These are phyloP conservation scores for Microbotryum lychnidis-dioicae DNA, from an alignment of 1,284 basidiomycete genomes.

Conservation along the genomic window DNA sequence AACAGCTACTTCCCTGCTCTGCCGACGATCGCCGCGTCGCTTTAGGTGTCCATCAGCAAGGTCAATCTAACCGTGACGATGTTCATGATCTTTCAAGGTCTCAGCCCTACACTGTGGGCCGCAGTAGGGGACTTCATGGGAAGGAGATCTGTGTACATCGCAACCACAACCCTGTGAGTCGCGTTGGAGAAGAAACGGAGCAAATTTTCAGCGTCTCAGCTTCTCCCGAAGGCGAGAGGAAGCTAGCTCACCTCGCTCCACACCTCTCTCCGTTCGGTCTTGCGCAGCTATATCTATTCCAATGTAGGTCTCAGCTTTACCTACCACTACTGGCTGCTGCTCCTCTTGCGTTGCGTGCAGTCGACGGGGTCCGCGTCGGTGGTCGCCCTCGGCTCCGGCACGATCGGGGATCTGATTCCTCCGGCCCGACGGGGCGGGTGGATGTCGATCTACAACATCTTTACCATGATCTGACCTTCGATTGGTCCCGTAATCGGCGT, in stretches of 20 bases:
- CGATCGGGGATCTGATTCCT: constrained; percentile 32
- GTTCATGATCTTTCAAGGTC: constrained; percentile 50
- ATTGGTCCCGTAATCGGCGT: constrained; percentile 34
- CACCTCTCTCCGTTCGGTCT: background rate
- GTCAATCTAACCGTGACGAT: constrained; percentile 55
- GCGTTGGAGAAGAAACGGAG: no score
- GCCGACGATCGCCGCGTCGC: constrained; percentile 54
- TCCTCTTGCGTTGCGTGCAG: constrained; percentile 55
- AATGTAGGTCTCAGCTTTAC: constrained; percentile 57
- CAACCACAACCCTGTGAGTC: constrained; percentile 47
- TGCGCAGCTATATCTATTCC: constrained; percentile 30
- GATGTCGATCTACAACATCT: constrained; percentile 18
- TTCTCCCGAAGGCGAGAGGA: no score
- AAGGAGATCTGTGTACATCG: constrained; percentile 50
- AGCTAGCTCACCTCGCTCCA: background rate
- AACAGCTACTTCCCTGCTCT: constrained; percentile 72
- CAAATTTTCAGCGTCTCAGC: no score
- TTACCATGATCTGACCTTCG: background rate
- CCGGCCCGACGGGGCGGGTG: constrained; percentile 23
- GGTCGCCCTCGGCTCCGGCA: constrained; percentile 31
- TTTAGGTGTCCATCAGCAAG: constrained; percentile 56
- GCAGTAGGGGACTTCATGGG: constrained; percentile 49
- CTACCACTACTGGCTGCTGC: constrained; percentile 52
- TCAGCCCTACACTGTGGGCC: constrained; percentile 27
- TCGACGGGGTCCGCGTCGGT: constrained; percentile 48